Conservation (phyloP, 2,329 filamentous ascomycete species). For the Alternaria ethzedia region DNA sequence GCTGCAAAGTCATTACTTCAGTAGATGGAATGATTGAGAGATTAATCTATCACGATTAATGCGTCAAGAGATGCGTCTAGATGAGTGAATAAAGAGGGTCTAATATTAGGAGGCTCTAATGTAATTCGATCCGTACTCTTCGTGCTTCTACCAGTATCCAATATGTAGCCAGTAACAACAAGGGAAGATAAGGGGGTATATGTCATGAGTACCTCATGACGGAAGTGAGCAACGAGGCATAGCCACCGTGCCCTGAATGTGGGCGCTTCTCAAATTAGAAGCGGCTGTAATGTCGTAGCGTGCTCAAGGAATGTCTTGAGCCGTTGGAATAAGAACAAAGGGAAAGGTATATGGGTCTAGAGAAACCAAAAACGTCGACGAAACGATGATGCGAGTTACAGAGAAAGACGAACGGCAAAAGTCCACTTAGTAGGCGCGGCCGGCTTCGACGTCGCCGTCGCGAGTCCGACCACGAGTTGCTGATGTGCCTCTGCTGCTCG, state of each 20-base stretch:
- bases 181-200: not conserved
- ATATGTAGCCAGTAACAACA: not conserved
- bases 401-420: not conserved
- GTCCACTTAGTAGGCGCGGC: not conserved
- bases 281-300: not conserved
- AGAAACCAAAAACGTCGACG: not conserved
- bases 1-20: constrained; percentile 11
- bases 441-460: constrained; percentile 14
- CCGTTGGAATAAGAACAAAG: not conserved
- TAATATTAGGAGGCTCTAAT: not conserved
- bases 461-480: not conserved
- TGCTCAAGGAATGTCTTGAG: not conserved
- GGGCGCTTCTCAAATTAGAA: not conserved
- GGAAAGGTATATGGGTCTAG: not conserved
- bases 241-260: not conserved
- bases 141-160: not conserved
- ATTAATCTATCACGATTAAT: not conserved
- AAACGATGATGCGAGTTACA: not conserved
- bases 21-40: not conserved
- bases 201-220: not conserved
- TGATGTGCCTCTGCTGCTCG: constrained; percentile 10
- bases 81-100: not conserved
- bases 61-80: not conserved
- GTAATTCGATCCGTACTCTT: not conserved
- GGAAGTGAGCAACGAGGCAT: not conserved